Conservation (phyloP, 345 rosid genomes). For the Syzygium aromaticum region DNA sequence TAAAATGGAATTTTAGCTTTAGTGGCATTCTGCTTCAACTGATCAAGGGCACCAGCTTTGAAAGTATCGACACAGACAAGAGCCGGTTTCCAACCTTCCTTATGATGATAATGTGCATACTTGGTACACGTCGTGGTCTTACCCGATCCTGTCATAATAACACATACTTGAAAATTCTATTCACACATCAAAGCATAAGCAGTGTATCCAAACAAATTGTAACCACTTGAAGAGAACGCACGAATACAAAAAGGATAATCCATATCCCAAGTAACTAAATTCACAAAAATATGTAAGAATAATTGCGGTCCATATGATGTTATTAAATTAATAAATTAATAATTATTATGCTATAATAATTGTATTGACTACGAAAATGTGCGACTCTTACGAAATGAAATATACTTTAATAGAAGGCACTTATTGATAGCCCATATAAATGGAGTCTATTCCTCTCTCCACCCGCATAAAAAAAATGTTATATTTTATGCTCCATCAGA, state of each 20-base stretch:
- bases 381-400: too few species aligned
- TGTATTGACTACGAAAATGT: too few species aligned
- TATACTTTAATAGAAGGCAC: too few species aligned
- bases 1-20: conserved; percentile 78
- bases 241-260: neutral
- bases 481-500: too few species aligned
- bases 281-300: neutral
- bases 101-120: conserved; percentile 79
- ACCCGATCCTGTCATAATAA: conserved; percentile 44
- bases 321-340: too few species aligned
- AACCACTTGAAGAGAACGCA: neutral
- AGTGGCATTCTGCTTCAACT: conserved; percentile 82
- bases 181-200: neutral
- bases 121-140: conserved; percentile 81
- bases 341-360: too few species aligned
- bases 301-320: too few species aligned
- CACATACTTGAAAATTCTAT: neutral
- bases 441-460: too few species aligned
- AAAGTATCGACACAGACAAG: conserved; percentile 87
- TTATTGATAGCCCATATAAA: too few species aligned
- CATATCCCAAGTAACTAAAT: neutral
- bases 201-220: neutral
- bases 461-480: too few species aligned
- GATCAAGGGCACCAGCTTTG: conserved; percentile 88
- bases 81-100: conserved; percentile 80